phyloP scores from a whole-genome alignment of 768 basidiomycete genomes.

The Serendipita sp. region DNA sequence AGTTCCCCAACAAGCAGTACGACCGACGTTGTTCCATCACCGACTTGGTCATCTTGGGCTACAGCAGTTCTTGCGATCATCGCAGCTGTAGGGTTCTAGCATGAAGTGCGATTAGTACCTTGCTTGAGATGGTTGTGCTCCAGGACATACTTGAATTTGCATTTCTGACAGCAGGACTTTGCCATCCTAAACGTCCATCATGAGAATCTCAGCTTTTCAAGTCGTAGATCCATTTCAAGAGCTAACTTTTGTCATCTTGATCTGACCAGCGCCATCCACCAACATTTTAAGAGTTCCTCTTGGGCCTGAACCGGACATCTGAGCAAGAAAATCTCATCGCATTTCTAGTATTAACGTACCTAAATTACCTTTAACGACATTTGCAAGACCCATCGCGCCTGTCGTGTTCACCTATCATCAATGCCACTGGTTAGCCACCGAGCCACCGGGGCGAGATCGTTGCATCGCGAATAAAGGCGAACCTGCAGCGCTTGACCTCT shows the following conservation, averaged over 20 bases:
- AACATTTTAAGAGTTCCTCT: slow-evolving; percentile 98
- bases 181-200: slow-evolving; percentile 40
- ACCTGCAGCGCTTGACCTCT: slow-evolving; percentile 86
- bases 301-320: slow-evolving; percentile 44
- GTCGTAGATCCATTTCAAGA: not conserved
- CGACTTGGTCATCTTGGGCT: slow-evolving; percentile 97
- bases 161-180: slow-evolving; percentile 97
- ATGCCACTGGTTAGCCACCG: slow-evolving; percentile 8
- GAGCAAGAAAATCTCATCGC: not conserved
- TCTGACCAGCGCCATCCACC: slow-evolving; percentile 92
- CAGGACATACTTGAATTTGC: slow-evolving; percentile 53
- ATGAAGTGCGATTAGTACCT: not conserved
- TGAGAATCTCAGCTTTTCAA: not conserved
- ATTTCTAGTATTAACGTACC: slow-evolving; percentile 31
- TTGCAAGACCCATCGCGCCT: slow-evolving; percentile 93
- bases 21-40: slow-evolving; percentile 96
- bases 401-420: slow-evolving; percentile 61
- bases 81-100: slow-evolving; percentile 82
- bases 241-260: slow-evolving; percentile 89
- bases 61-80: slow-evolving; percentile 98
- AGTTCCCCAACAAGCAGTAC: slow-evolving; percentile 91
- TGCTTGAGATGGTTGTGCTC: not conserved
- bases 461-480: slow-evolving; percentile 11
- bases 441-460: not conserved
- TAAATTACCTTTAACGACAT: slow-evolving; percentile 92